Base-by-base conservation (phyloP, 352 stramenopile genomes). In the Phytophthora uliginosa region DNA sequence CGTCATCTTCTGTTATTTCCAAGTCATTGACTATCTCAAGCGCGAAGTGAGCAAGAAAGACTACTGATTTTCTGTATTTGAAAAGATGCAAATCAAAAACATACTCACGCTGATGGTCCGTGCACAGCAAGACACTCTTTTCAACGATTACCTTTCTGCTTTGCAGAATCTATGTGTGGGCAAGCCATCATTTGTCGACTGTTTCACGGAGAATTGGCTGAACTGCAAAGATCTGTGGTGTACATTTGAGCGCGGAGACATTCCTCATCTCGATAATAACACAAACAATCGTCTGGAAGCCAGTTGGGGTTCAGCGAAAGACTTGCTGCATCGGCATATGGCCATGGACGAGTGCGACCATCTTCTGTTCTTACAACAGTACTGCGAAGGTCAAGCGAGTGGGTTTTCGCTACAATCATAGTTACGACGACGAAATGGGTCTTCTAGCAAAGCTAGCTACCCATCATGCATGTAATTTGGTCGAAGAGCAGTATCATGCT, bases 201-300 rank as follows among this genome's bases (percentile, higher is more conserved):
- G 62, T 28, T 57, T 71, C 1, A n/a, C 20, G 22, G 20, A 18
- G 8, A 72, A 72, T 34, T 66, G 50, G 65, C 33, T 60, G 17
- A 62, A 5, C 56, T 42, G 6, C 12, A 42, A 42, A 42, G 34
- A 42, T 42, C 34, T 26, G 0, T 72, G 57, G 57, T 64, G 24
- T 10, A 31, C 8, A 40, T 66, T 65, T 57, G 36, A 62, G 0
- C 26, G 65, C 10, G 55, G 42, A 17, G 9, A 66, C 31, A 45
- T 65, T 5, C 34, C 57, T 12, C 55, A 72, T 34, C 40, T 72
- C 6, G 47, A 52, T 10, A 66, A 72, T n/a, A 72, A 71, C 56
- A 66, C 56, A 1, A 71, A 56, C 34, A 65, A 61, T 38, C 17
- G 64, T 10, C n/a, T 65, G 1, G 56, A 63, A 34, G 54, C 42